Conservation (phyloP, 2,329 filamentous ascomycete species). For the Coleophoma crateriformis region DNA sequence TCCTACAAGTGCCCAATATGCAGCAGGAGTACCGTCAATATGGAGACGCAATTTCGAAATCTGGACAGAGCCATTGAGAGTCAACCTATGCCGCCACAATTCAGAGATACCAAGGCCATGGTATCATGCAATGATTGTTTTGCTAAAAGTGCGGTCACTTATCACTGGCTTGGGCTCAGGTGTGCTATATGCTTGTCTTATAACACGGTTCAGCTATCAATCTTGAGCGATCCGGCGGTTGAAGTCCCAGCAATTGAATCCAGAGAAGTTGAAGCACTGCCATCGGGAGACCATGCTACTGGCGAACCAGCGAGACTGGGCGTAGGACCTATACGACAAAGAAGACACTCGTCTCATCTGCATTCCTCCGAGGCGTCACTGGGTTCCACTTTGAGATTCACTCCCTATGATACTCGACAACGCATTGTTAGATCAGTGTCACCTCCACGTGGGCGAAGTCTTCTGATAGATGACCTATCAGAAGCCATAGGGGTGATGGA, state of each 20-base stretch:
- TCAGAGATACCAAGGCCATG: constrained; percentile 71
- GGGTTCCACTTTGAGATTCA: constrained; percentile 12
- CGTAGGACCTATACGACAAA: constrained; percentile 10
- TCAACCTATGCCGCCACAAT: constrained; percentile 90
- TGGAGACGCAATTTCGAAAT: constrained; percentile 92
- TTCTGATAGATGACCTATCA: constrained; percentile 5
- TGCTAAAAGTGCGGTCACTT: constrained; percentile 77
- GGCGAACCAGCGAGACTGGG: neutral
- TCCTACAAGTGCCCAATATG: constrained; percentile 97
- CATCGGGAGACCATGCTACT: constrained; percentile 9
- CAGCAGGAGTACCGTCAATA: constrained; percentile 93
- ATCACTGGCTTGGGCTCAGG: constrained; percentile 93
- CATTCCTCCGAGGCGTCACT: constrained; percentile 7
- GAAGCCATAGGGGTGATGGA: constrained; percentile 37
- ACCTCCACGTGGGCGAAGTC: constrained; percentile 22
- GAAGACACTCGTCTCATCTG: constrained; percentile 24
- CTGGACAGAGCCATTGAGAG: constrained; percentile 79
- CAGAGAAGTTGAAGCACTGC: constrained; percentile 14
- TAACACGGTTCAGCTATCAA: constrained; percentile 62
- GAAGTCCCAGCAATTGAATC: constrained; percentile 16
- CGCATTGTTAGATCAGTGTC: constrained; percentile 27
- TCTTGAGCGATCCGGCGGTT: constrained; percentile 39
- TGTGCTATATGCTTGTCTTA: constrained; percentile 70
- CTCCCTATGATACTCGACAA: constrained; percentile 17
- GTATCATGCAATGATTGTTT: constrained; percentile 95